Evolutionary conservation across 371 early-diverging fungal species (phyloP), one percentile per base, ranked within the genome.

Genomic region (Dichotomocladium elegans): DNA sequence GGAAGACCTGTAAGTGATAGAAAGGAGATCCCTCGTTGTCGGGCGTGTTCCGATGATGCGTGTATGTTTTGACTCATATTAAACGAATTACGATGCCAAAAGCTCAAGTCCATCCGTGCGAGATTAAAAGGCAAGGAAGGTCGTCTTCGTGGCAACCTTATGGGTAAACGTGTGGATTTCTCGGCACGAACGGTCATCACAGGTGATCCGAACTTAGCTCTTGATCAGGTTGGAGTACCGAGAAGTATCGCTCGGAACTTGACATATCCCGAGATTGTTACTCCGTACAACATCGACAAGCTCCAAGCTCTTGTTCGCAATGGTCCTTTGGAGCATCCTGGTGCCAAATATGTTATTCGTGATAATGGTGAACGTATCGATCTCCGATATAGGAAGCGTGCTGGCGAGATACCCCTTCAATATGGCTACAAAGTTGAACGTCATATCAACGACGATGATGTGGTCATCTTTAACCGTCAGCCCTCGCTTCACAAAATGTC

Each of bases 151-250:
- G 99, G 99, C 46, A 99, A 99, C 71, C 74, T 99, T 62, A 99
- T 99, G 99, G 99, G 99, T 46, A 99, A 99, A 73, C 93, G 99
- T 78, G 99, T 99, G 0, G 99, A 99, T 74, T 99, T 99, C 72
- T 96, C 96, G 41, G 99, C 99, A 6, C 91, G 99, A 69, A 98
- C 99, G 4, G 99, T 99, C 51, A 99, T 99, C 72, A 98, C 99
- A 3, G 98, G 99, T 53, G 99, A 99, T 72, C 98, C 99, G 34
- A 99, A 98, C 71, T 79, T 99, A 51, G 88, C 89, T 21, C 83
- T 99, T 43, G 98, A 98, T 69, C 93, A 99, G 79, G 99, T 99
- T 42, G 99, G 99, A 51, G 99, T 99, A 4, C 99, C 99, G 11
- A 85, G 93, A 47, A 88, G 89, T 63, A 97, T 99, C 71, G 99